Evolutionary conservation across 768 basidiomycete genomes (phyloP).

Genomic region (Butyriboletus loyo): DNA sequence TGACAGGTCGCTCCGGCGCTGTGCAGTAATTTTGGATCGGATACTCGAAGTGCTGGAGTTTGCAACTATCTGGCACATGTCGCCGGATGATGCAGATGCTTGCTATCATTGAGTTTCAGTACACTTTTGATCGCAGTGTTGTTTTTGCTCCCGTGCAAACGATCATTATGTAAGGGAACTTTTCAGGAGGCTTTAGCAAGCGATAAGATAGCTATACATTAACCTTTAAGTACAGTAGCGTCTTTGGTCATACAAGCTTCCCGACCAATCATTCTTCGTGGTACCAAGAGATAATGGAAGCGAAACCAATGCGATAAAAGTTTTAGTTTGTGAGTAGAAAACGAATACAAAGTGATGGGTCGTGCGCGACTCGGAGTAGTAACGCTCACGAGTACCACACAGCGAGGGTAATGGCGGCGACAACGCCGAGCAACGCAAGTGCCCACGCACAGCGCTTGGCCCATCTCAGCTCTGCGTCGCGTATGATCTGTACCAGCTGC

Average conservation of each 20-base stretch:
- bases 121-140: not conserved
- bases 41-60: not conserved
- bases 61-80: too few species aligned
- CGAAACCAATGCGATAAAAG: too few species aligned
- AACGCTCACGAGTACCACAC: not conserved
- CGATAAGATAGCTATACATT: not conserved
- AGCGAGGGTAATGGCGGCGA: not conserved
- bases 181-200: not conserved
- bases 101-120: not conserved
- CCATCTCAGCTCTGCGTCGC: slow-evolving; percentile 41
- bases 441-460: slow-evolving; percentile 33
- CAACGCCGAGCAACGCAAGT: not conserved
- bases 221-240: not conserved
- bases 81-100: too few species aligned
- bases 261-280: not conserved
- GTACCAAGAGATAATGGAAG: not conserved
- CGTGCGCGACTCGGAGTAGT: not conserved
- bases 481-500: slow-evolving; percentile 31
- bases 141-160: not conserved
- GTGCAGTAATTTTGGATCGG: not conserved
- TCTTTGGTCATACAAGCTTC: not conserved
- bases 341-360: not conserved
- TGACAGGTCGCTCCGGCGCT: not conserved
- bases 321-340: not conserved
- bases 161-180: not conserved